A percentile compares a stretch with the other conserved stretches of the same genome.
These are phyloP conservation scores for Boletus rubropictus DNA, from an alignment of 768 basidiomycete genomes.

Conservation along the genomic window DNA sequence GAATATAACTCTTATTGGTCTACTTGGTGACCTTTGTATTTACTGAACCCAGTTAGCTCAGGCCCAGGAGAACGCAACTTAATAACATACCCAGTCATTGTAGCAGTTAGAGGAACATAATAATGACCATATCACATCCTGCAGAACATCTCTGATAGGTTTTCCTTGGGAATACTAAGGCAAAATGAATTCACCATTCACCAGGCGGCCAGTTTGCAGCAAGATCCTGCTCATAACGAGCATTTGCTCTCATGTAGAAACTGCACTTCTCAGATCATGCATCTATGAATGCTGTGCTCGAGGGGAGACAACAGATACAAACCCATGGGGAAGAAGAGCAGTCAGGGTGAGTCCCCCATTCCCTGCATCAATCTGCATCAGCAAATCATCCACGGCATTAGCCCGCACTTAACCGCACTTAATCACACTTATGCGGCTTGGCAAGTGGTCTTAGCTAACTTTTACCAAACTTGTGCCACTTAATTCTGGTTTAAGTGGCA, in stretches of 20 bases:
- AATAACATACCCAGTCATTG: conserved; percentile 8
- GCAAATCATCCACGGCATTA: too few species aligned
- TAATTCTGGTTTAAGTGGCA: too few species aligned
- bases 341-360: conserved; percentile 6
- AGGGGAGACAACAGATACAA: not conserved
- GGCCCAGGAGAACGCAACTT: too few species aligned
- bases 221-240: conserved; percentile 10
- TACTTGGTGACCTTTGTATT: too few species aligned
- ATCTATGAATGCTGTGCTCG: not conserved
- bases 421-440: too few species aligned
- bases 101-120: not conserved
- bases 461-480: too few species aligned
- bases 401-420: too few species aligned
- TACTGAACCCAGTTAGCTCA: too few species aligned
- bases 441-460: too few species aligned
- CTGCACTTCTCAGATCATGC: conserved; percentile 1
- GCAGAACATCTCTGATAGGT: conserved; percentile 12
- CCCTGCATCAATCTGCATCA: too few species aligned
- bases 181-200: conserved; percentile 9
- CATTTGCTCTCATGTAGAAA: conserved; percentile 2
- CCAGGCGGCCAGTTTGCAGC: not conserved
- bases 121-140: conserved; percentile 13
- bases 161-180: conserved; percentile 3
- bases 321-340: conserved; percentile 7
- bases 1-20: too few species aligned